Percentiles rank a stretch among this genome's conserved stretches.
Evolutionary conservation across 164 flowering plant species (phyloP).

Genomic region (Vitis cinerea): DNA sequence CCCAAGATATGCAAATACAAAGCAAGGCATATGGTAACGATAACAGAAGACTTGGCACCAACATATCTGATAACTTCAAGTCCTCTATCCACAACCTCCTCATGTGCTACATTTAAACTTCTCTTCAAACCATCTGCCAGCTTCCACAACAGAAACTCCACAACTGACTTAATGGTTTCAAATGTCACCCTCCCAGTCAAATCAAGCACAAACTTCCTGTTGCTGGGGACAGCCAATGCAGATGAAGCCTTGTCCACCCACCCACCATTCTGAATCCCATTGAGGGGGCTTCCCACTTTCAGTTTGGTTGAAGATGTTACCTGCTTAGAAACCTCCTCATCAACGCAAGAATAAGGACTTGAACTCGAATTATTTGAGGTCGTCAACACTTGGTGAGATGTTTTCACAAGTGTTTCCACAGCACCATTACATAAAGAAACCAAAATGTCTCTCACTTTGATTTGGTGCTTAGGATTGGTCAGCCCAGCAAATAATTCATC

Average conservation of each 20-base stretch:
- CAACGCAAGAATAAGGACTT: conserved; percentile 24
- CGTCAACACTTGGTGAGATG: conserved; percentile 69
- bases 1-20: conserved; percentile 65
- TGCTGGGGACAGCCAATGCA: conserved; percentile 77
- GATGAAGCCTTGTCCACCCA: conserved; percentile 73
- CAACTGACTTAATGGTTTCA: conserved; percentile 71
- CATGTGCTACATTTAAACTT: conserved; percentile 42
- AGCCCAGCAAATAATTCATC: conserved; percentile 64
- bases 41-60: conserved; percentile 68
- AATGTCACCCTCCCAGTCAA: conserved; percentile 93
- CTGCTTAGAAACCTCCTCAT: conserved; percentile 16
- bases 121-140: conserved; percentile 54
- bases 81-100: conserved; percentile 60
- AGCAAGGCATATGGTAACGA: conserved; percentile 67
- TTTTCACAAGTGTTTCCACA: conserved; percentile 60
- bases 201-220: conserved; percentile 78
- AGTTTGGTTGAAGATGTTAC: conserved; percentile 5
- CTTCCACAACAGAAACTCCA: conserved; percentile 63
- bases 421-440: conserved; percentile 64
- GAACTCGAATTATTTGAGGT: conserved; percentile 18
- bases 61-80: conserved; percentile 59
- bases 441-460: conserved; percentile 42
- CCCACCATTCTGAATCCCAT: conserved; percentile 33
- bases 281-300: conserved; percentile 13
- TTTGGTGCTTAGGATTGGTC: conserved; percentile 60